A percentile compares a stretch with the other conserved stretches of the same genome.
Conservation (phyloP, 345 rosid species). For the Raphanus sativus region DNA sequence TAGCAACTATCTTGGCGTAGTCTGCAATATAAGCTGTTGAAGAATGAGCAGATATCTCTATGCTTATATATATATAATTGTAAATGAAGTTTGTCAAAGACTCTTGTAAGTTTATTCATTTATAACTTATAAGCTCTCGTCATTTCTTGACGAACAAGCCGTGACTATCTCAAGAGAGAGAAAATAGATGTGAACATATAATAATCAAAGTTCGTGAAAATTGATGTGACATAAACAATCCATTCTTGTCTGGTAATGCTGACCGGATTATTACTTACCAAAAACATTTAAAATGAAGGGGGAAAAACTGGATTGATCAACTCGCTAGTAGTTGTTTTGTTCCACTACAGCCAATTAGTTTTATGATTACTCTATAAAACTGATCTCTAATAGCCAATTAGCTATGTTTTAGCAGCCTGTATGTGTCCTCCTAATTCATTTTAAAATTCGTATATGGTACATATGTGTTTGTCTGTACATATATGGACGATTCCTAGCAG, state of each 20-base stretch:
- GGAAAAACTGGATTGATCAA: background rate
- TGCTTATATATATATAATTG: background rate
- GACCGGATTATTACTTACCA: conserved; percentile 4
- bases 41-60: background rate
- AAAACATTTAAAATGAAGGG: background rate
- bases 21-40: background rate
- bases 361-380: background rate
- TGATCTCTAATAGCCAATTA: background rate
- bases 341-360: conserved; percentile 26
- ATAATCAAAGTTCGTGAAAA: background rate
- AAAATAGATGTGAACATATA: background rate
- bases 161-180: conserved; percentile 9
- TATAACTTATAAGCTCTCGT: conserved; percentile 26
- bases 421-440: background rate
- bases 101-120: background rate
- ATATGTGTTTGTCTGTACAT: background rate
- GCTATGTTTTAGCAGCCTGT: conserved; percentile 9
- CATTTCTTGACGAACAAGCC: conserved; percentile 36
- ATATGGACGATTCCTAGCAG: background rate
- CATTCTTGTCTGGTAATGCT: conserved; percentile 18
- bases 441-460: background rate
- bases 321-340: background rate
- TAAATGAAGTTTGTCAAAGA: background rate
- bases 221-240: background rate
- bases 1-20: background rate